Evolutionary conservation across 2,329 filamentous ascomycete species (phyloP), one percentile per base, ranked within the genome.

Genomic region (Exophiala sideris): DNA sequence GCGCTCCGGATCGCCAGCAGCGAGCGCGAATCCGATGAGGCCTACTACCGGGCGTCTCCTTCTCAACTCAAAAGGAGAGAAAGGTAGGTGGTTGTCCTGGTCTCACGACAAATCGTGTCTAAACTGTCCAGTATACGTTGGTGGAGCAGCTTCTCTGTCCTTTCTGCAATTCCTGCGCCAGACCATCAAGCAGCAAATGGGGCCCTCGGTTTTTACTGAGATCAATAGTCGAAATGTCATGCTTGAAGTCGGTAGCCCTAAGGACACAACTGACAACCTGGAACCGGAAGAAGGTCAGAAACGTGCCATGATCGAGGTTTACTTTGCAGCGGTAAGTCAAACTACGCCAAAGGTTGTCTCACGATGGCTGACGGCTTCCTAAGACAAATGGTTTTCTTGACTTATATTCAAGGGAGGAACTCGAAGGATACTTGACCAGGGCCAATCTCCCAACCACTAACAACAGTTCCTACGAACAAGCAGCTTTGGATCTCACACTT

Each of bases 121-220:
- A 12, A 8, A 11, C 6, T 5, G 33, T 47, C 14, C 39, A 79
- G 74, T 79, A 0, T 79, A 75, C 46, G 70, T 79, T 45, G 74
- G 77, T n/a, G 70, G 74, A n/a, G 76, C 74, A 8, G 77, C 77
- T 1, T 76, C 78, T 0, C 67, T 84, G 11, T 82, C 80, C 0
- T 83, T 83, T 53, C 66, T 83, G 1, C 78, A 82, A 52, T 72
- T 81, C 34, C 69, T 81, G 11, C 73, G 78, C 11, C 70, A 76
- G 10, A 73, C 71, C 2, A 63, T 76, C 58, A 73, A 74, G 8
- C 74, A 76, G 32, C 73, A 80, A 54, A 79, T 81, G 50, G 79
- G 79, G 0, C 78, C 78, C 1, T 80, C 78, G 0, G 71, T 74
- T 12, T 82, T 82, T 62, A 79, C 79, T 0, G 73, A 81, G 51